Evolutionary conservation across 495 filamentous ascomycete species (phyloP).

Genomic region (Neurospora pannonica): DNA sequence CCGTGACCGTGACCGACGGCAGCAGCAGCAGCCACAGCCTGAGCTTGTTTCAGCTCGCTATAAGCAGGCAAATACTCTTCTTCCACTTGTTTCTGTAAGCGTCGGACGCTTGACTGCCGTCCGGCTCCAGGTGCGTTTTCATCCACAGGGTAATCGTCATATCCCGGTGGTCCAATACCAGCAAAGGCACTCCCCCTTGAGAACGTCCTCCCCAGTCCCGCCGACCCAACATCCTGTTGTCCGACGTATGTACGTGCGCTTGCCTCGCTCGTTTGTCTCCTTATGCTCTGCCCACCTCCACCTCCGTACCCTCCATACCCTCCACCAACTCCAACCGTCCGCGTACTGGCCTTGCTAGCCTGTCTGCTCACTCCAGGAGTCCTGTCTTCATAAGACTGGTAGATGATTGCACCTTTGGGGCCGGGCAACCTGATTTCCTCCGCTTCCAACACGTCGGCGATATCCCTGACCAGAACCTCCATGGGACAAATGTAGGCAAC

Average conservation of each 20-base stretch:
- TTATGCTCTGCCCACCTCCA: not conserved
- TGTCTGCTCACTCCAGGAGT: not conserved
- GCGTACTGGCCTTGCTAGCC: not conserved
- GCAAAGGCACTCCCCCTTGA: not conserved
- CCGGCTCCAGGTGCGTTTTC: not conserved
- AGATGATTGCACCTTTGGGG: slow-evolving; percentile 16
- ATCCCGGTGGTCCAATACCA: not conserved
- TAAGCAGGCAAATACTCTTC: not conserved
- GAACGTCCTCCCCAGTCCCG: not conserved
- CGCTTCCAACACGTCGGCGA: slow-evolving; percentile 62
- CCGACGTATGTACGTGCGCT: not conserved
- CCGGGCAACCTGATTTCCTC: slow-evolving; percentile 44
- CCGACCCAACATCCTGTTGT: not conserved
- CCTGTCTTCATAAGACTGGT: not conserved
- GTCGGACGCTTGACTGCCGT: not conserved
- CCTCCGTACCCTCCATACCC: not conserved
- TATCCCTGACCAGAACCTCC: slow-evolving; percentile 81
- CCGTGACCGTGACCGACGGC: too few species aligned
- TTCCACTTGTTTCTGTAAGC: not conserved
- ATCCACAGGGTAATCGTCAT: not conserved
- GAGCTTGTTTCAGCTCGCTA: not conserved
- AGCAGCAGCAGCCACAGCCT: not conserved
- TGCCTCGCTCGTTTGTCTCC: not conserved
- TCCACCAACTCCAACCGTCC: not conserved
- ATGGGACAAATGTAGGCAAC: slow-evolving; percentile 89